Percentiles rank a stretch among this genome's conserved stretches.
These are phyloP conservation scores for Dactylis glomerata DNA, from an alignment of 176 grass and related monocot species.

Conservation along the genomic window DNA sequence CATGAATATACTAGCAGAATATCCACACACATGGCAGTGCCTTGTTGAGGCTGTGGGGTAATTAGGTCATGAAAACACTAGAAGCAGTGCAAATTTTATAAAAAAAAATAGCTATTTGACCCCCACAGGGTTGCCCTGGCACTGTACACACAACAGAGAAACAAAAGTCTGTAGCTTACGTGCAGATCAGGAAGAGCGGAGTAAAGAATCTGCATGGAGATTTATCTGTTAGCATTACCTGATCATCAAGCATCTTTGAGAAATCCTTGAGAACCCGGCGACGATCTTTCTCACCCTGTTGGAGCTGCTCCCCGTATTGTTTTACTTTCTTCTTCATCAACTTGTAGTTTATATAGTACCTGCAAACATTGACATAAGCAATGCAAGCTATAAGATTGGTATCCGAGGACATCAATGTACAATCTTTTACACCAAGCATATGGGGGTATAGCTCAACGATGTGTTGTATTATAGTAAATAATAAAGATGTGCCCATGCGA, in stretches of 20 bases:
- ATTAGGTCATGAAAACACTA: background rate
- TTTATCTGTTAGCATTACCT: conserved; percentile 51
- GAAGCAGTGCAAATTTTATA: background rate
- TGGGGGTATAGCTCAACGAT: background rate
- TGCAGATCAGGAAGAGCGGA: conserved; percentile 8
- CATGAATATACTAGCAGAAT: no score
- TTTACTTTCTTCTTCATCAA: conserved; percentile 99
- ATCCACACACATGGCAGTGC: background rate
- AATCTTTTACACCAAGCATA: background rate
- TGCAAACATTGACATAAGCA: conserved; percentile 35
- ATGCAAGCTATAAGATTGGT: background rate
- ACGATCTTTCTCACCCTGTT: conserved; percentile 79
- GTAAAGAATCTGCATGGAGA: background rate
- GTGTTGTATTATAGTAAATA: background rate
- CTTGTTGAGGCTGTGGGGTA: background rate
- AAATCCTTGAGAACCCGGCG: conserved; percentile 86
- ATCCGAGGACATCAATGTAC: background rate
- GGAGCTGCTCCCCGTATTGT: conserved; percentile 71
- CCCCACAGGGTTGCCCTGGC: background rate
- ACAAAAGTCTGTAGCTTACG: conserved; percentile 25
- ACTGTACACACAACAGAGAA: background rate
- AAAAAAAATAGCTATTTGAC: background rate
- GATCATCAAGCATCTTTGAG: conserved; percentile 96
- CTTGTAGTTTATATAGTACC: conserved; percentile 99
- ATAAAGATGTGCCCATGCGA: background rate